Conservation (phyloP, 2,329 filamentous ascomycete genomes). For the Trichoderma endophyticum region DNA sequence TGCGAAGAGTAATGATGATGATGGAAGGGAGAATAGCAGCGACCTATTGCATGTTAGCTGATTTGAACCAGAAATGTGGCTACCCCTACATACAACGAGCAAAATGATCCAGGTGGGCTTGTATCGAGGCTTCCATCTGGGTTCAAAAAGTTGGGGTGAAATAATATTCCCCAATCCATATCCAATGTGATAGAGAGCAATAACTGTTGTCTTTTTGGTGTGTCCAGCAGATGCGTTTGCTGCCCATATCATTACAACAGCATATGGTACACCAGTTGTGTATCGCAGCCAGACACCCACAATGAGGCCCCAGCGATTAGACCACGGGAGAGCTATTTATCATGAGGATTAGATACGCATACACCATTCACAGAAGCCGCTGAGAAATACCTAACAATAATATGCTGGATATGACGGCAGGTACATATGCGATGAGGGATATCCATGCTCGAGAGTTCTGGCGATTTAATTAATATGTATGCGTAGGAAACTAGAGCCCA, state of each 20-base stretch:
- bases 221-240: slow-evolving; percentile 33
- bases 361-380: not conserved
- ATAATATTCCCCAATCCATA: slow-evolving; percentile 36
- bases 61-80: not conserved
- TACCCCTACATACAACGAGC: slow-evolving; percentile 6
- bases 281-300: slow-evolving; percentile 21
- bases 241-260: slow-evolving; percentile 22
- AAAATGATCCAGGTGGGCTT: slow-evolving; percentile 25
- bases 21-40: slow-evolving; percentile 20
- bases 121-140: slow-evolving; percentile 21
- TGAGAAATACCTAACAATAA: slow-evolving; percentile 3
- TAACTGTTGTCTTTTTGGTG: slow-evolving; percentile 42
- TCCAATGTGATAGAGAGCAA: slow-evolving; percentile 37
- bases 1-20: slow-evolving; percentile 12
- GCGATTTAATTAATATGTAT: not conserved
- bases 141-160: slow-evolving; percentile 32
- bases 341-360: not conserved
- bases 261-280: slow-evolving; percentile 22
- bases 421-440: slow-evolving; percentile 19
- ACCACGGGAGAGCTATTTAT: slow-evolving; percentile 9
- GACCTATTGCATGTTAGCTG: not conserved
- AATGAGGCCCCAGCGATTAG: slow-evolving; percentile 22
- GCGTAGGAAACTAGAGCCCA: not conserved
- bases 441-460: slow-evolving; percentile 20
- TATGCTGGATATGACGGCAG: slow-evolving; percentile 19